Evolutionary conservation across 2,329 filamentous ascomycete species (phyloP).

Genomic region (Plenodomus tracheiphilus): DNA sequence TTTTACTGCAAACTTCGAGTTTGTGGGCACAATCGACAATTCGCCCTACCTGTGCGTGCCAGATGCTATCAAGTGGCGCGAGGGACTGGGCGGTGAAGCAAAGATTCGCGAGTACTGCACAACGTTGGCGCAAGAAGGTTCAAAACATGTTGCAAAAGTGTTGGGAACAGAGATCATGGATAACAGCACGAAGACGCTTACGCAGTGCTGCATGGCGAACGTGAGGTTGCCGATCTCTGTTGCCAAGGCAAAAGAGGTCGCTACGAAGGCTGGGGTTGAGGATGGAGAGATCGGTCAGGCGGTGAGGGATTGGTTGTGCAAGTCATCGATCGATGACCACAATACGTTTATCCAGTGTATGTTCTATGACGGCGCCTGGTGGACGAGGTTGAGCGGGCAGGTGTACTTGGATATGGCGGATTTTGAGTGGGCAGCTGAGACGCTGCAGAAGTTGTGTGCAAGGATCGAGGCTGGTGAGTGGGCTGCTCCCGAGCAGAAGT

Average conservation of each 20-base stretch:
- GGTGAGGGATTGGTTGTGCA: slow-evolving; percentile 49
- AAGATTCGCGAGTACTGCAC: slow-evolving; percentile 67
- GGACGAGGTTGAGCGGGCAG: slow-evolving; percentile 77
- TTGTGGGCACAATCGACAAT: slow-evolving; percentile 74
- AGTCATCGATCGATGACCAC: slow-evolving; percentile 57
- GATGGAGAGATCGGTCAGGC: slow-evolving; percentile 21
- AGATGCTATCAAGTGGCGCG: slow-evolving; percentile 71
- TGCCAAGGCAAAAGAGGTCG: slow-evolving; percentile 29
- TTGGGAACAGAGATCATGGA: slow-evolving; percentile 75
- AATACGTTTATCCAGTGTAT: slow-evolving; percentile 72
- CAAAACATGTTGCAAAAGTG: slow-evolving; percentile 60
- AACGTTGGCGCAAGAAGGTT: slow-evolving; percentile 66
- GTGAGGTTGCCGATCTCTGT: slow-evolving; percentile 69
- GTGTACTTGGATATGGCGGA: slow-evolving; percentile 80
- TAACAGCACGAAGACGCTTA: slow-evolving; percentile 63
- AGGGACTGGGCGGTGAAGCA: slow-evolving; percentile 72
- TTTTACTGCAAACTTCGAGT: slow-evolving; percentile 75
- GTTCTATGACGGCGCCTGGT: slow-evolving; percentile 64
- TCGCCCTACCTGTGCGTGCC: slow-evolving; percentile 72
- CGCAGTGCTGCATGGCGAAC: slow-evolving; percentile 71
- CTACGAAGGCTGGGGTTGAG: slow-evolving; percentile 17
- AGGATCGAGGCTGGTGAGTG: slow-evolving; percentile 54
- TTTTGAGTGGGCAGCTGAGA: slow-evolving; percentile 69
- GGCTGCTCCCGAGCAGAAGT: slow-evolving; percentile 11
- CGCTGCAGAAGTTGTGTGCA: slow-evolving; percentile 61